phyloP scores from a whole-genome alignment of 352 stramenopile species.

The Globisporangium echinulatum region DNA sequence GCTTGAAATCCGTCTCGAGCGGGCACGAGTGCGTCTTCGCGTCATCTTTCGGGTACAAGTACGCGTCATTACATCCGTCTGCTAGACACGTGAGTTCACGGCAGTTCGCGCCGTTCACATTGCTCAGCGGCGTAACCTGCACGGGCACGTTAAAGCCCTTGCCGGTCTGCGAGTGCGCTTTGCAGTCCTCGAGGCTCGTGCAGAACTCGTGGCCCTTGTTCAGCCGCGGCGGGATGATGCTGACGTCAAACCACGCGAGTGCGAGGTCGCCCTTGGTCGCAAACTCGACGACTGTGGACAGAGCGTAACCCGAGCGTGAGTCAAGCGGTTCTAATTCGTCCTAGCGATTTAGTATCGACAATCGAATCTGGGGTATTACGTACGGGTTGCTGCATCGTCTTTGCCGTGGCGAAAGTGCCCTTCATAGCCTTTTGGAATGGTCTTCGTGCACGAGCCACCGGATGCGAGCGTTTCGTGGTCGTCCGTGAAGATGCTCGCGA shows the following conservation, averaged over 20 bases:
- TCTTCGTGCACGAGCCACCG: constrained; percentile 28
- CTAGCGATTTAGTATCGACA: not conserved
- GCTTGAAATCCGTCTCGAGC: constrained; percentile 46
- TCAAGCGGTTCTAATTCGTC: not conserved
- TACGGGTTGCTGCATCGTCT: constrained; percentile 46
- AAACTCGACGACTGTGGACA: constrained; percentile 45
- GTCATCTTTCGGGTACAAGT: constrained; percentile 65
- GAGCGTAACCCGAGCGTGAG: not conserved
- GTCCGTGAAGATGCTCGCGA: constrained; percentile 46
- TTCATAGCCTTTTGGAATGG: constrained; percentile 55
- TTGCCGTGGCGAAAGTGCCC: constrained; percentile 61
- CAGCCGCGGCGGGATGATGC: constrained; percentile 49
- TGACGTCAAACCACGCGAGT: constrained; percentile 56
- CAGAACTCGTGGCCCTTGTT: constrained; percentile 33
- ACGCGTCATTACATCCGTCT: constrained; percentile 58
- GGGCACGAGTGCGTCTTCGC: constrained; percentile 66
- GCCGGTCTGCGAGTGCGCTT: constrained; percentile 28
- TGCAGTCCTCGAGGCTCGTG: constrained; percentile 56
- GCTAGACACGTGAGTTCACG: constrained; percentile 43
- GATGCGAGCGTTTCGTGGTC: constrained; percentile 28
- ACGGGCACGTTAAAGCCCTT: constrained; percentile 69
- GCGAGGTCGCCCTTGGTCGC: constrained; percentile 46
- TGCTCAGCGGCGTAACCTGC: constrained; percentile 40
- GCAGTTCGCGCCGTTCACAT: constrained; percentile 60
- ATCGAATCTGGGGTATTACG: not conserved